Base-by-base conservation (phyloP, 257 asterid genomes). In the Dorcoceras hygrometricum region DNA sequence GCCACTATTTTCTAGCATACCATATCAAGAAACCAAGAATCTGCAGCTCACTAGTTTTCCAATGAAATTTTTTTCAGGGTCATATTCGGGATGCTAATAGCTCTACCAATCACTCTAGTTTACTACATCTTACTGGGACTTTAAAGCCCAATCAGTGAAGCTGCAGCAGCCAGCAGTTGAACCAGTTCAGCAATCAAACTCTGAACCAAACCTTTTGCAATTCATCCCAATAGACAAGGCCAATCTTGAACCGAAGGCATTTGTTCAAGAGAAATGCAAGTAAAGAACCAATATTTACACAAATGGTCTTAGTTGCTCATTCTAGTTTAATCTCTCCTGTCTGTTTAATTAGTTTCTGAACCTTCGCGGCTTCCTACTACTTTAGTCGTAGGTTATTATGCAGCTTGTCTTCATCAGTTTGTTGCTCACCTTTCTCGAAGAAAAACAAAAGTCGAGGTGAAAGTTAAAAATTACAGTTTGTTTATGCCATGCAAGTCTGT, bases 61-160 rank as follows among this genome's bases (percentile, higher is more conserved):
- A 19, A 63, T 74, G 2, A 32, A 5, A 28, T 59, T 19, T 0
- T n/a, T 67, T 73, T 77, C 95, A 92, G 98, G 86, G 98, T 92
- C 24, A 92, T 92, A 74, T 92, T 92, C 59, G 98, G 98, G 57
- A 92, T 92, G 98, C 60, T 92, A 39, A 57, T 92, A 59, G 98
- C 98, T 11, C 86, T 92, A 7, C 98, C 98, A 1, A 89, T 92
- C 64, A 89, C 98, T n/a, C 74, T 92, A 34, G 86, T 86, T 24
- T 89, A 87, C 93, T 92, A 89, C 77, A 84, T 92, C 64, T 61
- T 92, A 63, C 61, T 92, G 67, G 97, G 95, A 34, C 83, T 92
- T 31, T 89, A 88, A 89, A 77, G 84, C 36, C 50, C 10, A 39
- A 39, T 12, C 5, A 2, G 18, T 39, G 18, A 39, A 51, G 77